Evolutionary conservation across 768 basidiomycete genomes (phyloP), one percentile per base, ranked within the genome.

Genomic region (Floccularia luteovirens): DNA sequence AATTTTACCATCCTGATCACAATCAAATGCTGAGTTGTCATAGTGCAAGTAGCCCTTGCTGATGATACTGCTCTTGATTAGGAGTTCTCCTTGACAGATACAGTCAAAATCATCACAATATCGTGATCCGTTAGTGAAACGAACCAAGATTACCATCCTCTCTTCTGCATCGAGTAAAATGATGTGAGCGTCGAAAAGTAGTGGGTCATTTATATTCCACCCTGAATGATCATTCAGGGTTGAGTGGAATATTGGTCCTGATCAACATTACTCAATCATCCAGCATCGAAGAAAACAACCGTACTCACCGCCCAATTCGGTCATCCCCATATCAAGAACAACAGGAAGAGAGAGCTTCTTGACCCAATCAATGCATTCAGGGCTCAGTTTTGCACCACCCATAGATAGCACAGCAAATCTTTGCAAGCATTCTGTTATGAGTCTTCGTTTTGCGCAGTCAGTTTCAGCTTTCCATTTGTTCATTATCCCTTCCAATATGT

Each of bases 321-420:
- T 63, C 62, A 63, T 63, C 1, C 62, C 62, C 31, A 63, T 56
- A 43, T 54, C 52, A 24, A 60, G 41, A n/a, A 57, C 45, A n/a
- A 63, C 27, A 12, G 51, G 53, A n/a, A 63, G 38, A 3, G 41
- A 42, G 6, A 56, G 40, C 25, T 52, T 40, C 13, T 38, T 50
- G 4, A 57, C 56, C 59, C 60, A 63, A 21, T 53, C 37, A 1
- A 60, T 38, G 38, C 55, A 57, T 21, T 54, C 59, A 2, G 39
- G 14, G 41, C 51, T 56, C 3, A 55, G 57, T 5, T 48, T 46
- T 8, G 62, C 59, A 22, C 62, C 62, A 19, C 59, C 59, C 3
- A 55, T 50, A 3, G 49, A 49, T 17, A 59, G 47, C 1, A 56
- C 38, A 36, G 56, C 60, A 36, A 63, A 45, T 6, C 36, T 32